Evolutionary conservation across 73 alveolate genomes (phyloP).

Genomic region (Paramecium sexaurelia): DNA sequence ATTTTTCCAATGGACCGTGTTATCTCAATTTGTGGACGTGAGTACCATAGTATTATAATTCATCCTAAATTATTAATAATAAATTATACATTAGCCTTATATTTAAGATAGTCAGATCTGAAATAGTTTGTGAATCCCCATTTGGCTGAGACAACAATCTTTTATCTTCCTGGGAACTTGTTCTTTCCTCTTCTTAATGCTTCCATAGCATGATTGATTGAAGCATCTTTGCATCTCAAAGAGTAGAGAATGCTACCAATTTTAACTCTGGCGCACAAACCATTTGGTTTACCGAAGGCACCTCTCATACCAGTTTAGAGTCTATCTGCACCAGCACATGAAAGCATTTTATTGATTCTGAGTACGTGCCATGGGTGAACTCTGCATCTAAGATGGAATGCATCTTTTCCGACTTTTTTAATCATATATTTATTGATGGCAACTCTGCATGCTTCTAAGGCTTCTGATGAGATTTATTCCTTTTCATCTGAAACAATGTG

Average conservation of each 20-base stretch:
- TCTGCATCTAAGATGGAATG: conserved; percentile 97
- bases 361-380: conserved; percentile 98
- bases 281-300: conserved; percentile 99
- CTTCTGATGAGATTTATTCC: conserved; percentile 98
- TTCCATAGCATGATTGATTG: conserved; percentile 89
- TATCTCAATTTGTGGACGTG: conserved; percentile 11
- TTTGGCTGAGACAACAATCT: conserved; percentile 94
- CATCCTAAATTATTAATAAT: background rate
- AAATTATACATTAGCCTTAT: conserved; percentile 26
- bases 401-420: conserved; percentile 92
- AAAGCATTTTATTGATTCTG: conserved; percentile 98
- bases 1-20: conserved; percentile 26
- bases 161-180: conserved; percentile 99
- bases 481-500: conserved; percentile 97
- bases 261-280: conserved; percentile 97
- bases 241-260: conserved; percentile 88
- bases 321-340: conserved; percentile 99
- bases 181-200: conserved; percentile 96
- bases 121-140: conserved; percentile 98
- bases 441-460: conserved; percentile 99
- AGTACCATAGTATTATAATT: conserved; percentile 34
- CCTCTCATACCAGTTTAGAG: conserved; percentile 99
- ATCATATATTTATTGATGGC: conserved; percentile 97
- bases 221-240: conserved; percentile 82
- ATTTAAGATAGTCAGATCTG: conserved; percentile 83